These are phyloP conservation scores for Beauveria australis DNA, from an alignment of 2,329 filamentous ascomycete genomes.

Conservation along the genomic window DNA sequence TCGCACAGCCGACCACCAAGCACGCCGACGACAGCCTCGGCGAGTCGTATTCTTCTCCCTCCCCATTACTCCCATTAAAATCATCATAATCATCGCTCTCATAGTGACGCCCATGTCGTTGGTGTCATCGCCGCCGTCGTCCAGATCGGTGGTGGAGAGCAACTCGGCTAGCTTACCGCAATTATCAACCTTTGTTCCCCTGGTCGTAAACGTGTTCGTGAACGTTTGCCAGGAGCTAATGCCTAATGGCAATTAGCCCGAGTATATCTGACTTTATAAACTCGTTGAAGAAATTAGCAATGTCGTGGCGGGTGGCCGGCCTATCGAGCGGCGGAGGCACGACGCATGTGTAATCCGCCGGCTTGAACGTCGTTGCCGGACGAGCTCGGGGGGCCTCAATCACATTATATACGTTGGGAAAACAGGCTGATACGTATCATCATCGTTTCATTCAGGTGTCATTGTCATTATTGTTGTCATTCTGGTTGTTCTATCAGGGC, in stretches of 20 bases:
- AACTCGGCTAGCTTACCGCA: constrained; percentile 52
- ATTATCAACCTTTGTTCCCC: constrained; percentile 45
- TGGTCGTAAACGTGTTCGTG: constrained; percentile 4
- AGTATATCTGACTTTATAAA: constrained; percentile 65
- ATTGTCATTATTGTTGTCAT: no score
- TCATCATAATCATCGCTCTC: no score
- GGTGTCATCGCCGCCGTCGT: no score
- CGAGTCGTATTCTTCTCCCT: no score
- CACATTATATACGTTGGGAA: constrained; percentile 58
- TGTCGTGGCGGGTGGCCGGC: constrained; percentile 53
- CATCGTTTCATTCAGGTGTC: no score
- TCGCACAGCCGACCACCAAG: no score
- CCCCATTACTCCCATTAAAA: no score
- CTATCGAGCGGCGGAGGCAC: constrained; percentile 49
- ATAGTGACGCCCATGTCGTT: no score
- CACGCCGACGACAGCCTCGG: no score
- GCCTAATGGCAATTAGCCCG: constrained; percentile 55
- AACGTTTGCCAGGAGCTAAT: constrained; percentile 59
- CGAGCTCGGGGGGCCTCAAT: constrained; percentile 58
- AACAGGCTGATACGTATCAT: no score
- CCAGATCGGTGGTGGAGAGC: constrained; percentile 49
- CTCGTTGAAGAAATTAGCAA: constrained; percentile 69
- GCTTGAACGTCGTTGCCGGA: constrained; percentile 33
- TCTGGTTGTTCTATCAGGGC: no score
- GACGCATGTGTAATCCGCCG: constrained; percentile 63